Evolutionary conservation across 352 stramenopile species (phyloP).

Genomic region (Globisporangium barbulae): DNA sequence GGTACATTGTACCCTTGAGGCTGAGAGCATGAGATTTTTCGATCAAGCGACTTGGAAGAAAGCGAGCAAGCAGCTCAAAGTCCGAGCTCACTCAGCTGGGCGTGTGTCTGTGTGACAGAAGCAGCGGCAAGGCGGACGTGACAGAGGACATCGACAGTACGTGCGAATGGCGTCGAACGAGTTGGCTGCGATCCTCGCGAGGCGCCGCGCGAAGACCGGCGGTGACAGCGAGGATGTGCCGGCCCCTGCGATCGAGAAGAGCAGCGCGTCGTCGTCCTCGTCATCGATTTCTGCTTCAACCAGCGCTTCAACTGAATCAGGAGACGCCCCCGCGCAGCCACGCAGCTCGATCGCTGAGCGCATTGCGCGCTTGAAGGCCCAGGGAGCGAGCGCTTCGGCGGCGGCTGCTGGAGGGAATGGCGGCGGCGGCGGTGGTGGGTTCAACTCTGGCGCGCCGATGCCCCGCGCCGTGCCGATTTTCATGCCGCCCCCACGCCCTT

Average conservation of each 20-base stretch:
- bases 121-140: not conserved
- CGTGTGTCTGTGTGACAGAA: not conserved
- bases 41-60: not conserved
- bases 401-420: slow-evolving; percentile 13
- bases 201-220: slow-evolving; percentile 67
- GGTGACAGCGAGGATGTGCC: slow-evolving; percentile 28
- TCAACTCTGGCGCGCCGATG: slow-evolving; percentile 4
- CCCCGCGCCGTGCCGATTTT: slow-evolving; percentile 18
- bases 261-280: slow-evolving; percentile 11
- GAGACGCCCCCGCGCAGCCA: slow-evolving; percentile 10
- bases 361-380: slow-evolving; percentile 69
- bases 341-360: slow-evolving; percentile 68
- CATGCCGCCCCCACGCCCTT: slow-evolving; percentile 9
- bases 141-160: not conserved
- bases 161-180: slow-evolving; percentile 73
- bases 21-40: not conserved
- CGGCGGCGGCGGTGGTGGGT: not conserved
- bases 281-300: slow-evolving; percentile 13
- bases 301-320: slow-evolving; percentile 7
- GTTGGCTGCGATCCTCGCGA: slow-evolving; percentile 75
- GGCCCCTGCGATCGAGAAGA: slow-evolving; percentile 28
- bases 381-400: slow-evolving; percentile 43
- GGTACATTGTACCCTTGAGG: not conserved
- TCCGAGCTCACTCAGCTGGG: not conserved
- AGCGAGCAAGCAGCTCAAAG: not conserved